phyloP scores from a whole-genome alignment of 2,329 filamentous ascomycete species.

The Aureobasidium sp. region DNA sequence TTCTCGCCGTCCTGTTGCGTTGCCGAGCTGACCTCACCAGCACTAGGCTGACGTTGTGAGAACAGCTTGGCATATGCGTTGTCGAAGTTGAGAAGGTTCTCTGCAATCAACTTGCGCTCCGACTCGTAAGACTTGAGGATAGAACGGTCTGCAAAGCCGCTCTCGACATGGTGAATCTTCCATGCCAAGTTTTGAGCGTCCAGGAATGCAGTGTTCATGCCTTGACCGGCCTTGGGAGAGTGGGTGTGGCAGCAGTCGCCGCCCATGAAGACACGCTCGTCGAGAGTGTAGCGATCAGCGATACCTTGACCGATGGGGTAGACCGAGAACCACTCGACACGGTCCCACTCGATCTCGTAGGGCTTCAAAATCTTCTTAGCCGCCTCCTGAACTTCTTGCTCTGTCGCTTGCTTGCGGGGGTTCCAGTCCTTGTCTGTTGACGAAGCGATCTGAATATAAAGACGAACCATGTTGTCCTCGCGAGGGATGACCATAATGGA shows the following conservation, averaged over 20 bases:
- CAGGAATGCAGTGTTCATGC: constrained; percentile 54
- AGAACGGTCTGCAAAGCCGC: constrained; percentile 65
- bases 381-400: constrained; percentile 49
- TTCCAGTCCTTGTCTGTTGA: constrained; percentile 54
- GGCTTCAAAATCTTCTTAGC: constrained; percentile 53
- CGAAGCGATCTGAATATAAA: constrained; percentile 53
- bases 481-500: constrained; percentile 57
- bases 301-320: constrained; percentile 60
- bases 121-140: constrained; percentile 78
- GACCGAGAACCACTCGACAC: constrained; percentile 58
- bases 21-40: constrained; percentile 63
- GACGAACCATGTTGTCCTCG: constrained; percentile 47
- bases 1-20: constrained; percentile 39
- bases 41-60: constrained; percentile 66
- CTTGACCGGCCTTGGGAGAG: constrained; percentile 55
- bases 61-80: constrained; percentile 85
- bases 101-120: constrained; percentile 76
- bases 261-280: constrained; percentile 59
- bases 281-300: constrained; percentile 55
- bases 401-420: constrained; percentile 51
- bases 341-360: constrained; percentile 55
- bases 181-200: constrained; percentile 81
- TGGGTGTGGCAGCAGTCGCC: constrained; percentile 59
- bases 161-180: constrained; percentile 90
- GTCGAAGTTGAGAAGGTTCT: constrained; percentile 78